Evolutionary conservation across 352 stramenopile species (phyloP).

Genomic region (Stramenopiles sp.): DNA sequence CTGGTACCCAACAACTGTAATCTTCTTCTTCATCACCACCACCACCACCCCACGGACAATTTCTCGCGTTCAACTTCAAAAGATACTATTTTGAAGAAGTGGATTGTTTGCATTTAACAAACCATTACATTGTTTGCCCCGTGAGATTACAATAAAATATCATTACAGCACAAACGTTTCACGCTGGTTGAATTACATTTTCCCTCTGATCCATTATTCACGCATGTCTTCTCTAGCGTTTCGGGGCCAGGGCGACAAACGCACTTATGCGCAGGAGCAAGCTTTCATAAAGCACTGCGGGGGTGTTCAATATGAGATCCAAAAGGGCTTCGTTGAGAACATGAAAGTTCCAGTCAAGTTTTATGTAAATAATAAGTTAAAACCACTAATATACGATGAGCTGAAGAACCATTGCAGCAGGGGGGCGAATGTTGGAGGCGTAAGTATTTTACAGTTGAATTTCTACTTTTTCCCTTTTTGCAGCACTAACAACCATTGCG

Average conservation of each 20-base stretch:
- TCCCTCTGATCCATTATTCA: no score
- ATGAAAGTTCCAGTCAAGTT: conserved; percentile 43
- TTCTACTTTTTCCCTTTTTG: conserved; percentile 23
- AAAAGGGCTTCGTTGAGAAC: conserved; percentile 48
- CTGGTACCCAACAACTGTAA: no score
- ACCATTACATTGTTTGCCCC: no score
- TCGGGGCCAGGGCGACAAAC: neutral
- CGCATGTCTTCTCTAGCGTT: neutral
- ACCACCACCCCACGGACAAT: no score
- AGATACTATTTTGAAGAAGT: no score
- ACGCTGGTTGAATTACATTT: no score
- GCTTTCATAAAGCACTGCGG: conserved; percentile 30
- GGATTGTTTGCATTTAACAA: no score
- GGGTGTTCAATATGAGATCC: conserved; percentile 31
- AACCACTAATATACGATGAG: conserved; percentile 43
- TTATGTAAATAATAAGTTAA: conserved; percentile 42
- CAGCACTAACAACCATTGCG: no score
- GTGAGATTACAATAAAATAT: no score
- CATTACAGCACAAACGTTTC: no score
- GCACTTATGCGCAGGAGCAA: conserved; percentile 35
- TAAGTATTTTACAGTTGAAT: conserved; percentile 19
- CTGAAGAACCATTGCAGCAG: conserved; percentile 28
- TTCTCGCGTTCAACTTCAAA: no score
- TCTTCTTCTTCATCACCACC: no score
- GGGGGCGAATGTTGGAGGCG: neutral